Base-by-base conservation (phyloP, 148 eudicot species). In the Camellia japonica region DNA sequence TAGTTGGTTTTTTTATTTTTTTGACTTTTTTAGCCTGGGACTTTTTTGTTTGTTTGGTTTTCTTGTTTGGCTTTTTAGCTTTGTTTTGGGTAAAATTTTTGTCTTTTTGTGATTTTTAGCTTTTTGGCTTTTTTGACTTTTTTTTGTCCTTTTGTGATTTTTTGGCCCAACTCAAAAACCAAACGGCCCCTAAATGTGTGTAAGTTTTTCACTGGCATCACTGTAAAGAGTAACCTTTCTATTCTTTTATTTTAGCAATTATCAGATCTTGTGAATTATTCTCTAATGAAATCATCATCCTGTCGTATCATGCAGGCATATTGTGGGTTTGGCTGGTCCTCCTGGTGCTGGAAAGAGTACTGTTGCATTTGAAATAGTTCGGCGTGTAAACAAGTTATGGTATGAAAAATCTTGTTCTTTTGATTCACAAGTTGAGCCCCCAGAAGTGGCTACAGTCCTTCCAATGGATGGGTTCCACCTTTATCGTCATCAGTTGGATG, bases 401-500 rank as follows among this genome's bases (percentile, higher is more conserved):
- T 86, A 90, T 11, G 92, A 88, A 78, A 92, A 89, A 74, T 84
- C 92, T 42, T 84, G 89, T 84, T 81, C 85, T 55, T 86, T 90
- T 77, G 91, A 89, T 80, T 90, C 92, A 79, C 89, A 82, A 80
- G 88, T 90, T 68, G 88, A 85, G 38, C 87, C 97, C 55, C 90
- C 92, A 13, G 89, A 91, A 67, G 89, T 97, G 78, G 97, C 99
- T 56, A 85, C 73, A 49, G 95, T 91, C 80, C 91, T 97, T 63
- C 97, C 99, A 18, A 97, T 97, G 99, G 99, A 97, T 85, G 99
- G 99, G 20, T 97, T 97, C 82, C 99, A 97, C 87, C 97, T 97
- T 13, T 97, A 97, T 85, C 97, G 97, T 73, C 92, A 84, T 84
- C 94, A 97, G 78, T 88, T 97, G 74, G 98, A 97, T 84, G 84